These are phyloP conservation scores for Teratosphaeria viscida DNA, from an alignment of 2,329 filamentous ascomycete genomes.

Conservation along the genomic window DNA sequence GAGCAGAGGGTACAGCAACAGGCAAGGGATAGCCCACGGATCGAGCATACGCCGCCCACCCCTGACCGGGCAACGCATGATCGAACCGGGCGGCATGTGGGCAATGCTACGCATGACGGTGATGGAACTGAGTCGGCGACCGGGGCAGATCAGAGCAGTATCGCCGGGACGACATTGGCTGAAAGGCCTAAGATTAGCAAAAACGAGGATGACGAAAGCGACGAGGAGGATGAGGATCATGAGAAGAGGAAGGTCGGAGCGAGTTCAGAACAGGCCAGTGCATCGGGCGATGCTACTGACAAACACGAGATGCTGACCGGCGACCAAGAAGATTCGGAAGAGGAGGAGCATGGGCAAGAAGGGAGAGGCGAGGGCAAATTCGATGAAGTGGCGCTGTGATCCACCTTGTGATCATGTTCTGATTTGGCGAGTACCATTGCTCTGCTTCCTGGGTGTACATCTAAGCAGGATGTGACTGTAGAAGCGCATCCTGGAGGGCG, in stretches of 20 bases:
- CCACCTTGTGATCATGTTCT: not conserved
- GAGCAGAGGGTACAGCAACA: constrained; percentile 14
- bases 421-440: not conserved
- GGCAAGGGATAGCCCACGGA: constrained; percentile 33
- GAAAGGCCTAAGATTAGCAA: constrained; percentile 1
- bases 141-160: not conserved
- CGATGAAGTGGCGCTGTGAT: constrained; percentile 13
- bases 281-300: not conserved
- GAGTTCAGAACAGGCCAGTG: not conserved
- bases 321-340: constrained; percentile 4
- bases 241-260: not conserved
- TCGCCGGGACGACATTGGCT: constrained; percentile 4
- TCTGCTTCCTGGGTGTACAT: not conserved
- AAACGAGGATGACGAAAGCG: constrained; percentile 2
- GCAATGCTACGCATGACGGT: not conserved
- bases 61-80: constrained; percentile 29
- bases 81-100: not conserved
- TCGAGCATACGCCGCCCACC: constrained; percentile 41
- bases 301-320: constrained; percentile 1
- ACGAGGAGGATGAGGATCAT: constrained; percentile 3
- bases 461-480: not conserved
- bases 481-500: not conserved
- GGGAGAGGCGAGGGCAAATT: constrained; percentile 10
- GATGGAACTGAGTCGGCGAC: not conserved
- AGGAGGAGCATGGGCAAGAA: not conserved